phyloP scores from a whole-genome alignment of 2,329 filamentous ascomycete species.

The Microdochium nivale region DNA sequence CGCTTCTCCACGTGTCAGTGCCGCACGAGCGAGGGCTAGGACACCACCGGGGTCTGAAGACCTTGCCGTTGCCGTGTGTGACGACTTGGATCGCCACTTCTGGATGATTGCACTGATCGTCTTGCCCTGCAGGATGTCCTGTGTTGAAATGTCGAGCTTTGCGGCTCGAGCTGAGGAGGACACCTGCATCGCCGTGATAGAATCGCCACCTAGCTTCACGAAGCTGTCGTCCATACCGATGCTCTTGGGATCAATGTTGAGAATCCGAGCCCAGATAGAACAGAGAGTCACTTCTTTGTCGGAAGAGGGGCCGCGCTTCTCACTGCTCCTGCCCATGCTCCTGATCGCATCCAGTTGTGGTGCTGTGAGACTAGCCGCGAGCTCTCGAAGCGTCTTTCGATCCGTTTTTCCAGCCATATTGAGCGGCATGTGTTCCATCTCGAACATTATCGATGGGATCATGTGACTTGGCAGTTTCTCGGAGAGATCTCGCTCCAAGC shows the following conservation, averaged over 20 bases:
- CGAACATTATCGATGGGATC: conserved; percentile 4
- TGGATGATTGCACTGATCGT: conserved; percentile 7
- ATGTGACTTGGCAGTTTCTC: conserved; percentile 1
- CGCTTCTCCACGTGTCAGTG: neutral
- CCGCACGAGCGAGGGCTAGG: neutral
- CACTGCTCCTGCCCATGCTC: conserved; percentile 14
- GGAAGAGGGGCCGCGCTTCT: conserved; percentile 46
- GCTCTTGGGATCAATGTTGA: neutral
- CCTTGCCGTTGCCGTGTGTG: neutral
- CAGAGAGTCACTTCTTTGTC: neutral
- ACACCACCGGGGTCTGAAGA: neutral
- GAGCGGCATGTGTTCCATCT: conserved; percentile 3
- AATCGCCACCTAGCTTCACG: conserved; percentile 22
- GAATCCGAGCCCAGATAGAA: neutral
- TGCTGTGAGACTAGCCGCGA: neutral
- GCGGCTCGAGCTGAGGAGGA: neutral
- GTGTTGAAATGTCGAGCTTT: neutral
- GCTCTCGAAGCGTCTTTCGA: conserved; percentile 1
- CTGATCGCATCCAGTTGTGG: neutral
- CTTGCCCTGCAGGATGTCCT: neutral
- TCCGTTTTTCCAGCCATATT: conserved; percentile 4
- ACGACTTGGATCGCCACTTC: neutral
- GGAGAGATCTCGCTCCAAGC: neutral
- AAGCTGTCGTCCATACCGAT: conserved; percentile 13
- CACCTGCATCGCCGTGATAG: conserved; percentile 2